These are phyloP conservation scores for Ophiobolus disseminans DNA, from an alignment of 2,329 filamentous ascomycete genomes.

Conservation along the genomic window DNA sequence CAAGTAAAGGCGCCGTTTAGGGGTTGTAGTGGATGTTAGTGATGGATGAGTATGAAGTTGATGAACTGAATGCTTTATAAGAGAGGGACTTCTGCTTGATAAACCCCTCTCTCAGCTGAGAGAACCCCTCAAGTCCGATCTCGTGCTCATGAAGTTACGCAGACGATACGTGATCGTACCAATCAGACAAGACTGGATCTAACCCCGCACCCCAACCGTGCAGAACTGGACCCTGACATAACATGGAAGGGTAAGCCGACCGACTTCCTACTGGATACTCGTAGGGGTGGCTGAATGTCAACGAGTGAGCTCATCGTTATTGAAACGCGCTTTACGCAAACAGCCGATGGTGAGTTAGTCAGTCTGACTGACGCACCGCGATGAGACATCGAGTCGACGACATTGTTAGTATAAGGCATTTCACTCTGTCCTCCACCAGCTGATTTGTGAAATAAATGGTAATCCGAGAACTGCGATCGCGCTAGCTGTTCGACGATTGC, in stretches of 20 bases:
- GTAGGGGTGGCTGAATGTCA: slow-evolving; percentile 2
- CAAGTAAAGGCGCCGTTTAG: neutral
- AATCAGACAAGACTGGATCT: slow-evolving; percentile 36
- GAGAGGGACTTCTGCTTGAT: slow-evolving; percentile 11
- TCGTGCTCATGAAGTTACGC: slow-evolving; percentile 41
- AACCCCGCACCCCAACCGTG: slow-evolving; percentile 40
- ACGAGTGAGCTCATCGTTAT: slow-evolving; percentile 16
- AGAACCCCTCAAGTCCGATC: slow-evolving; percentile 22
- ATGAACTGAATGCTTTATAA: neutral
- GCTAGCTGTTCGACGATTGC: slow-evolving; percentile 5
- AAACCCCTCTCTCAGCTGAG: slow-evolving; percentile 28
- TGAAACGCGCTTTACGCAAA: too few relatives aligned
- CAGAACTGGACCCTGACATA: slow-evolving; percentile 38
- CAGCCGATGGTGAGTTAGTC: too few relatives aligned
- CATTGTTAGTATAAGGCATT: too few relatives aligned
- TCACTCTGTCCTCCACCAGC: too few relatives aligned
- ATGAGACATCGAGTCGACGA: too few relatives aligned
- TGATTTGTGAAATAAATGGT: too few relatives aligned
- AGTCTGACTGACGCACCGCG: too few relatives aligned
- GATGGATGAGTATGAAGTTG: neutral
- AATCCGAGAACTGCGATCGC: too few relatives aligned
- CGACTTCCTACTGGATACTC: slow-evolving; percentile 2
- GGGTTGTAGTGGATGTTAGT: neutral
- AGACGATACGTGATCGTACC: slow-evolving; percentile 42
- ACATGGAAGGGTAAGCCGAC: slow-evolving; percentile 22